Evolutionary conservation across 306 rosid species (phyloP).

Genomic region (Vigna mungo): DNA sequence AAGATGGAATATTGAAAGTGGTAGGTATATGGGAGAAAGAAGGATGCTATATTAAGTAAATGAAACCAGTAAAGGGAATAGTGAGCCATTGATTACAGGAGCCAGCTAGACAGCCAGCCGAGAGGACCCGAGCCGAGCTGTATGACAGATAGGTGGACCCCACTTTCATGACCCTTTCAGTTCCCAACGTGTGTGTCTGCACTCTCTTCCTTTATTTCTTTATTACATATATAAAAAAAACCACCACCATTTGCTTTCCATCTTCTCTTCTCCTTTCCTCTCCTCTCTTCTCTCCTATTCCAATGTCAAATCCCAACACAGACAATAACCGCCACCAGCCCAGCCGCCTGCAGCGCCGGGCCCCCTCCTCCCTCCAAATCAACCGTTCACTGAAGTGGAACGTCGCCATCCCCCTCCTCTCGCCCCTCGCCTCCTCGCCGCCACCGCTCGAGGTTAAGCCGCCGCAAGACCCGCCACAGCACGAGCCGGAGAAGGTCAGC

Average conservation of each 20-base stretch:
- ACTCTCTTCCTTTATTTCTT: neutral
- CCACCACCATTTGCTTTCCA: neutral
- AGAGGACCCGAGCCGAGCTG: slow-evolving; percentile 32
- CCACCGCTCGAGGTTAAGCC: slow-evolving; percentile 43
- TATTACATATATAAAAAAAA: neutral
- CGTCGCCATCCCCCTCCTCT: slow-evolving; percentile 87
- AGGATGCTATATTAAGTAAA: too few species aligned
- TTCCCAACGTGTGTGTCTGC: slow-evolving; percentile 42
- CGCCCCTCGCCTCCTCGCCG: slow-evolving; percentile 79
- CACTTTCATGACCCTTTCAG: slow-evolving; percentile 16
- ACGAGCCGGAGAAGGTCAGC: slow-evolving; percentile 53
- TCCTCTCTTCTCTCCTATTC: neutral
- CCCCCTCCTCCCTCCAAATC: slow-evolving; percentile 77
- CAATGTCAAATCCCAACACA: slow-evolving; percentile 65
- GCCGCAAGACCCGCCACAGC: slow-evolving; percentile 43
- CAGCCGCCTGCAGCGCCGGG: slow-evolving; percentile 81
- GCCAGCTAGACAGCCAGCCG: too few species aligned
- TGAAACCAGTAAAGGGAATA: too few species aligned
- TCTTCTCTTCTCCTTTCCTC: neutral
- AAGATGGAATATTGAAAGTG: too few species aligned
- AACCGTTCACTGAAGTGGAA: slow-evolving; percentile 75
- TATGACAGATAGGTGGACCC: slow-evolving; percentile 19
- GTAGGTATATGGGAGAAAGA: too few species aligned
- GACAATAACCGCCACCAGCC: slow-evolving; percentile 47
- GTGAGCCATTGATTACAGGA: too few species aligned